phyloP scores from a whole-genome alignment of 2,329 filamentous ascomycete species.

The Chlorencoelia australis region DNA sequence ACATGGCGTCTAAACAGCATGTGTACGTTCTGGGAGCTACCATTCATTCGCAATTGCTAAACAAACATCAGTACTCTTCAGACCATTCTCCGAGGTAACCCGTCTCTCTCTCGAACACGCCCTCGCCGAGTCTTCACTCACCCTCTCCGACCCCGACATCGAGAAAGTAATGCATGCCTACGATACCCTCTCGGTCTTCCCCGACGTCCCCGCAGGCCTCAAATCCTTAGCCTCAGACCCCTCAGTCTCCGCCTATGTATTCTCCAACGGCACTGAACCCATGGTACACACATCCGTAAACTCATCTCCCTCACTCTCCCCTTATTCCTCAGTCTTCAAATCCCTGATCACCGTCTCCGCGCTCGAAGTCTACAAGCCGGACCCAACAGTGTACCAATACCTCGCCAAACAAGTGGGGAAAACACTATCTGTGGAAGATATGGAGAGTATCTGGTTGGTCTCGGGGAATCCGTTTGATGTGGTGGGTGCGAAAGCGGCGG shows the following conservation, averaged over 20 bases:
- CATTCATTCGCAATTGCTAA: neutral
- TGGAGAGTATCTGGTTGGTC: conserved; percentile 54
- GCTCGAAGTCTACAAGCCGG: conserved; percentile 53
- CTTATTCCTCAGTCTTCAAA: conserved; percentile 37
- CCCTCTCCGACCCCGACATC: conserved; percentile 35
- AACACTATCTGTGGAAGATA: conserved; percentile 27
- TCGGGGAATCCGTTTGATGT: conserved; percentile 67
- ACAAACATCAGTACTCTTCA: conserved; percentile 41
- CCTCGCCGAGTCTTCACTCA: conserved; percentile 43
- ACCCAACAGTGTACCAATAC: conserved; percentile 49
- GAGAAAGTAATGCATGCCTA: conserved; percentile 51
- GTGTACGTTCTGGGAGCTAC: conserved; percentile 37
- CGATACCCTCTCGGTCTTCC: conserved; percentile 52
- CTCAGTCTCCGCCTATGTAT: conserved; percentile 43
- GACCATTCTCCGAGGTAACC: conserved; percentile 54
- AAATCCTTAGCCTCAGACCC: conserved; percentile 32
- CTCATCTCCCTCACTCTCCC: conserved; percentile 44
- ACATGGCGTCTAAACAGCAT: conserved; percentile 69
- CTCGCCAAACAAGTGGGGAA: conserved; percentile 19
- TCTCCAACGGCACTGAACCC: conserved; percentile 56
- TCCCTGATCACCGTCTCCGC: conserved; percentile 53
- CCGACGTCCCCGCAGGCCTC: conserved; percentile 49
- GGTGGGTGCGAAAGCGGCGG: conserved; percentile 50
- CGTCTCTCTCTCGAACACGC: conserved; percentile 52
- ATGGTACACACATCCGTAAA: conserved; percentile 55